Evolutionary conservation across 768 basidiomycete genomes (phyloP), one percentile per base, ranked within the genome.

Genomic region (Lactarius sp.): DNA sequence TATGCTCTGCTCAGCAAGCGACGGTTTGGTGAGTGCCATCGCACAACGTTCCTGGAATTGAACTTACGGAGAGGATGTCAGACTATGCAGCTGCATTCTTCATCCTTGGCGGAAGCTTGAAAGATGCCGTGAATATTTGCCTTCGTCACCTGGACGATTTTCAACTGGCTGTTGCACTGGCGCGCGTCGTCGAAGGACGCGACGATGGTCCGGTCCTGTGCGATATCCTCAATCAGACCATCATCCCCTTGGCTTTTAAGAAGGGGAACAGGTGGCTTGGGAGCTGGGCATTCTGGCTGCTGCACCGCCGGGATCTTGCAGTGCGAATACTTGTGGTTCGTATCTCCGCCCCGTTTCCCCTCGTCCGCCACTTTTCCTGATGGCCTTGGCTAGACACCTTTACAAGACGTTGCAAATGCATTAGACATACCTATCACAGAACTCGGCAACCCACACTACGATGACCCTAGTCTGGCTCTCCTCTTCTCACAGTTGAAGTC

Each of bases 81-180:
- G 97, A 94, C 72, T 98, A 98, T 71, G 95, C 97, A n/a, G 94
- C 94, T 0, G 95, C 94, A 1, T 99, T 99, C 77, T 99, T 99
- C 78, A 79, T 99, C 47, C 83, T 99, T 0, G 96, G 93, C 8
- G 88, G 86, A 27, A 85, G 87, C 49, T 75, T 96, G 41, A 91
- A 89, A 73, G 97, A 98, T 68, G 95, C 96, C 2, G 90, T 94
- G 37, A 90, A 85, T 67, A 89, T 99, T 20, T 95, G 94, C 73
- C 71, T 97, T 33, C 89, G 84, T 68, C 92, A 98, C 59, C 77
- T 99, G 22, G 78, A 83, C 31, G 97, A 99, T 74, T 89, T 95
- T 71, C 94, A 96, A 69, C 80, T 99, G 27, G 97, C 94, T 1
- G 74, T 98, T 49, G 88, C 92, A 1, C 73, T 99, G 33, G 90